These are phyloP conservation scores for Ophiostoma quercus DNA, from an alignment of 2,329 filamentous ascomycete species.

Conservation along the genomic window DNA sequence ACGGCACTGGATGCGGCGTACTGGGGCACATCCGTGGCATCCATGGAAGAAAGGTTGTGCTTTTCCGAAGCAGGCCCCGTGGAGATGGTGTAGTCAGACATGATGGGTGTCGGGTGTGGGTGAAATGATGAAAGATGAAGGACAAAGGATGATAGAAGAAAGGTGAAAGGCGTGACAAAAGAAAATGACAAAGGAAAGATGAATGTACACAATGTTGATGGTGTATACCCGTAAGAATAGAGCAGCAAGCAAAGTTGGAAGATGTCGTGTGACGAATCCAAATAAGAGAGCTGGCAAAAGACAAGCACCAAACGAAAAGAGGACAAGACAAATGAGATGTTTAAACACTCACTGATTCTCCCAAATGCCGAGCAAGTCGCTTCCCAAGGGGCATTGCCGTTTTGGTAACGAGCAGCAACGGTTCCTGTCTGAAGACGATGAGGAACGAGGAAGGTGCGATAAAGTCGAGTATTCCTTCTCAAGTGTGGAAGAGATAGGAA, in stretches of 20 bases:
- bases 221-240: not conserved
- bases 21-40: no score
- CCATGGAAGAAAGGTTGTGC: no score
- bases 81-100: not conserved
- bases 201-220: not conserved
- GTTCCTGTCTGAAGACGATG: not conserved
- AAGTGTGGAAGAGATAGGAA: not conserved
- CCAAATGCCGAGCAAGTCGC: constrained; percentile 20
- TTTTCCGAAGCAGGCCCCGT: no score
- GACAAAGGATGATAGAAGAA: not conserved
- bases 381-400: constrained; percentile 18
- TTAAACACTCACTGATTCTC: constrained; percentile 19
- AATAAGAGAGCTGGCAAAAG: not conserved
- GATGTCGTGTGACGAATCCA: not conserved
- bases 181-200: not conserved
- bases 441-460: not conserved
- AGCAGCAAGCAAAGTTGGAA: not conserved
- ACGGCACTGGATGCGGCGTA: no score
- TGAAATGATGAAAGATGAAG: not conserved
- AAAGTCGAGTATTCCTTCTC: not conserved
- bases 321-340: not conserved
- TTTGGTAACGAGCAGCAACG: not conserved
- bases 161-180: no score
- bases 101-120: not conserved
- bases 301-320: not conserved